Conservation (phyloP, 2,329 filamentous ascomycete genomes). For the Trichoderma sp. region DNA sequence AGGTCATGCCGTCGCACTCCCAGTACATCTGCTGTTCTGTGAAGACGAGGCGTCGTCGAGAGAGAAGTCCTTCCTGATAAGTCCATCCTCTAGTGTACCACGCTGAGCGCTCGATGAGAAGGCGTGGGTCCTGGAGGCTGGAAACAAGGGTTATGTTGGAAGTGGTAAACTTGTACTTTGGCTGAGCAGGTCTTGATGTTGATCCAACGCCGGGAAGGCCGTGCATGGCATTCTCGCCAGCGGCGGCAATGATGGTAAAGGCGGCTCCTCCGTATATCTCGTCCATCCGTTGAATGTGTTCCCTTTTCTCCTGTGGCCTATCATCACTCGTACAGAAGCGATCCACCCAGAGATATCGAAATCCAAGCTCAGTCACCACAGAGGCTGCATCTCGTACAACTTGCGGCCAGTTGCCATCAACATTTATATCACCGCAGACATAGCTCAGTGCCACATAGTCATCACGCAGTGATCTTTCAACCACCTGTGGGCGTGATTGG, state of each 20-base stretch:
- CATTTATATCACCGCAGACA: conserved; percentile 33
- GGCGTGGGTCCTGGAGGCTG: conserved; percentile 32
- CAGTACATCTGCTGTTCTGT: conserved; percentile 42
- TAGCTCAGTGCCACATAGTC: conserved; percentile 38
- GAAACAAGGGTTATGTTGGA: conserved; percentile 35
- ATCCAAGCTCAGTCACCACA: conserved; percentile 33
- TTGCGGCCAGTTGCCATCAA: conserved; percentile 30
- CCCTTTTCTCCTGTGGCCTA: conserved; percentile 27
- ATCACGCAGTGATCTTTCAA: conserved; percentile 30
- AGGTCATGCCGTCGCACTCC: conserved; percentile 40
- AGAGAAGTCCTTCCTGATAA: conserved; percentile 39
- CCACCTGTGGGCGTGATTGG: conserved; percentile 32
- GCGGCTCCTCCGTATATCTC: conserved; percentile 36
- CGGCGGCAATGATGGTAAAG: conserved; percentile 41
- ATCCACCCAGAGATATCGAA: conserved; percentile 41
- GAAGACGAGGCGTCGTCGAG: conserved; percentile 39
- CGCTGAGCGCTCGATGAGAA: conserved; percentile 32
- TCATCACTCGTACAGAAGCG: conserved; percentile 35
- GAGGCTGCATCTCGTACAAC: conserved; percentile 34
- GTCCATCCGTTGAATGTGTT: conserved; percentile 39
- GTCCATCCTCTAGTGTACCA: conserved; percentile 42
- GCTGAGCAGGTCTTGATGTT: conserved; percentile 30
- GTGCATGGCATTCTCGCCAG: conserved; percentile 33
- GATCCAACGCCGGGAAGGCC: conserved; percentile 37
- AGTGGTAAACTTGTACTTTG: conserved; percentile 35